Base-by-base conservation (phyloP, 2,329 filamentous ascomycete species). In the Diplocarpon rosae region DNA sequence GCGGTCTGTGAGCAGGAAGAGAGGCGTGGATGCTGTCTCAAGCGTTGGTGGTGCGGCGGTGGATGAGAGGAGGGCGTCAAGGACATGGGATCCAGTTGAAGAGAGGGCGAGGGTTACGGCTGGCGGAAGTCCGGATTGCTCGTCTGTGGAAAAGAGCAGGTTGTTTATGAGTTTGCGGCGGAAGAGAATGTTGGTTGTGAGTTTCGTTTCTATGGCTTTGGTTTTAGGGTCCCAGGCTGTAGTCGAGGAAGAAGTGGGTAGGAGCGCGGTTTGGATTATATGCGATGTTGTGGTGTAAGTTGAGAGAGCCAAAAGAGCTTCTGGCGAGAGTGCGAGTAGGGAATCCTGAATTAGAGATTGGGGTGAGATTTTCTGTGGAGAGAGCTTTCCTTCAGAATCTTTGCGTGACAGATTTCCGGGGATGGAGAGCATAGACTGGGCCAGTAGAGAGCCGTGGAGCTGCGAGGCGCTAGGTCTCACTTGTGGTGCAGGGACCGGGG, bases 401-500 rank as follows among this genome's bases (percentile, higher is more conserved):
- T 32, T 32, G 40, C 76, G 76, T 45, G 76, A 73, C 1, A 89
- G 69, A 1, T 73, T 64, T 0, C 86, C 86, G 0, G 84, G 76
- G 20, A 86, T 80, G 7, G 75, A 67, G 40, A 96, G 76, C 69
- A 98, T 83, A 3, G 83, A 69, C 50, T 92, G 81, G 8, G 85
- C 80, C 24, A 98, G 73, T 37, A 95, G 73, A 15, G 85, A 87
- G 48, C 83, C 86, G 66, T 98, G 89, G 61, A 86, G 64, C 70
- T 86, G 78, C 66, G 76, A 54, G 53, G 66, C 30, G 64, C 61
- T 42, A 58, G 60, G 34, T 49, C 53, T 57, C 17, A 44, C 40
- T 37, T 41, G 48, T 13, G 44, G 24, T 63, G 57, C 9, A 59
- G 56, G 38, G 5, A 39, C 14, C 11, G 45, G 27, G 20, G 43